Evolutionary conservation across 78 protist species (phyloP), one percentile per base, ranked within the genome.

Genomic region (Corallochytrium limacisporum): DNA sequence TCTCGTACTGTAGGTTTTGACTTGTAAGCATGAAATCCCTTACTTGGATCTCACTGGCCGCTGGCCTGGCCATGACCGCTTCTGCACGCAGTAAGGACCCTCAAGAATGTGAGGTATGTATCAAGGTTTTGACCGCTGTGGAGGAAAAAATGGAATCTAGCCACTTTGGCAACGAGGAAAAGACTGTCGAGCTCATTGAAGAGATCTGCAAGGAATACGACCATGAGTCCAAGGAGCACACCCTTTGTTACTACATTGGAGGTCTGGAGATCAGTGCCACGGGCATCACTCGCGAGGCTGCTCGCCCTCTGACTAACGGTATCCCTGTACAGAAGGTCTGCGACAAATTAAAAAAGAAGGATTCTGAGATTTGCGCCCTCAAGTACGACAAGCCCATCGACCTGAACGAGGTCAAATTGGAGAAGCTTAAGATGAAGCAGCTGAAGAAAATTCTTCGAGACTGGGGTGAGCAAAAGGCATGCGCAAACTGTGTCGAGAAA

Each of bases 221-320:
- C n/a, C n/a, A n/a, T n/a, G n/a, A n/a, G n/a, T n/a, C n/a, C n/a
- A n/a, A n/a, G n/a, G n/a, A n/a, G n/a, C n/a, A n/a, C n/a, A n/a
- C n/a, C n/a, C n/a, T n/a, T n/a, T 74, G 79, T 59, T 74, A 74
- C 42, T 63, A 50, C 39, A 35, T 74, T 4, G 79, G 79, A 4
- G 79, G 61, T 35, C 15, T 50, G 3, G 67, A 50, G 26, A 47
- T 40, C 29, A 62, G 68, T 57, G 79, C 79, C 33, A 74, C 79
- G 3, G 47, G 65, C 28, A 44, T 63, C 65, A n/a, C 65, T 12
- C 63, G 50, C 3, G 69, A 62, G 28, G 65, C 65, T 29, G 44
- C 79, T 7, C 32, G 22, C 36, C 79, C 79, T 13, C 7, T 74
- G 9, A 16, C 10, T 26, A 8, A 18, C 67, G 43, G 31, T 8